Evolutionary conservation across 192 early-diverging fungal genomes (phyloP).

Genomic region (Obelidium mucronatum): DNA sequence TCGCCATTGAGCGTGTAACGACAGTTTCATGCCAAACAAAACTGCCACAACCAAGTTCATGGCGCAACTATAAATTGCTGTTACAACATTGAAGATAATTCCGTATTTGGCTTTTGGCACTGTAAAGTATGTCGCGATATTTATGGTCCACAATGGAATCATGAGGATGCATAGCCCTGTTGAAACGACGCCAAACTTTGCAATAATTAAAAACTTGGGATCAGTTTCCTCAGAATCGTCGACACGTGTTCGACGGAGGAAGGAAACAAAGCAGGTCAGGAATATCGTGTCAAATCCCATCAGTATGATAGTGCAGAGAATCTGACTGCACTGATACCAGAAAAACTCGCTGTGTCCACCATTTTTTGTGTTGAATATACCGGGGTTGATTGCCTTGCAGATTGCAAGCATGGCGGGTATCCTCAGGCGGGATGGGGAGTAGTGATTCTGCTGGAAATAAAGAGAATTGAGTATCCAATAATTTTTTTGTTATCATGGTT

Average conservation of each 20-base stretch:
- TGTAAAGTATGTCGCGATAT: not conserved
- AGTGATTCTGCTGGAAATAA: too few species aligned
- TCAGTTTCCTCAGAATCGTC: not conserved
- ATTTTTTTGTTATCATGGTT: too few species aligned
- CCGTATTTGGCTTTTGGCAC: not conserved
- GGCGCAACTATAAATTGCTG: not conserved
- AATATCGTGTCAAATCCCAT: not conserved
- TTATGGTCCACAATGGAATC: not conserved
- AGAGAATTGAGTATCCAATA: too few species aligned
- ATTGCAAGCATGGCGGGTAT: too few species aligned
- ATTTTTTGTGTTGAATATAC: too few species aligned
- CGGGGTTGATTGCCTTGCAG: too few species aligned
- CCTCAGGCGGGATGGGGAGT: too few species aligned
- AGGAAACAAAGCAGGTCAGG: not conserved
- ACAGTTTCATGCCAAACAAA: conserved; percentile 1
- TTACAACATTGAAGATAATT: not conserved
- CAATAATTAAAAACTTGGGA: not conserved
- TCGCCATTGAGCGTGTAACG: too few species aligned
- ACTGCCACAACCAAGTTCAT: not conserved
- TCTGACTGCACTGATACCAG: conserved; percentile 14
- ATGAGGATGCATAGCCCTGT: not conserved
- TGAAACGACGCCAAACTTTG: not conserved
- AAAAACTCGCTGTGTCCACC: conserved; percentile 3
- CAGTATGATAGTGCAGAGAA: not conserved
- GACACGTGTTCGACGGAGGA: not conserved